These are phyloP conservation scores for Staphylotrichum tortipilum DNA, from an alignment of 495 filamentous ascomycete species.

Conservation along the genomic window DNA sequence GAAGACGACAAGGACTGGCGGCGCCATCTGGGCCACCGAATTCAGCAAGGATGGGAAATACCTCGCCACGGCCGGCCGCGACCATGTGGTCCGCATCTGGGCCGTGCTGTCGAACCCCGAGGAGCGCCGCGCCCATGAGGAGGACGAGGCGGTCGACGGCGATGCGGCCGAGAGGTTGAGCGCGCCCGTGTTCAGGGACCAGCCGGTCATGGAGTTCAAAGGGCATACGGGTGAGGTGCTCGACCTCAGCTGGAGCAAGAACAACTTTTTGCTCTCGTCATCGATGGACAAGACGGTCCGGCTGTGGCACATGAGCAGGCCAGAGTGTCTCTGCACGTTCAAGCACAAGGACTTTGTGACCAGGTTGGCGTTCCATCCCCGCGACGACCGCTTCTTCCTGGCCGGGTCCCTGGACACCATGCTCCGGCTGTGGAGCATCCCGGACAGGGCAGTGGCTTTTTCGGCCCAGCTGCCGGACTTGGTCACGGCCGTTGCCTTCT, in stretches of 20 bases:
- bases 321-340: conserved; percentile 89
- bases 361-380: conserved; percentile 87
- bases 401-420: conserved; percentile 92
- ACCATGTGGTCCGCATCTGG: conserved; percentile 83
- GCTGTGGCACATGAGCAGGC: conserved; percentile 81
- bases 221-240: conserved; percentile 84
- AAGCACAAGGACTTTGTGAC: conserved; percentile 96
- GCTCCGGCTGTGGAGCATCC: conserved; percentile 91
- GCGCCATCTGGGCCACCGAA: conserved; percentile 82
- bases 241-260: conserved; percentile 97
- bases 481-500: conserved; percentile 88
- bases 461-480: conserved; percentile 76
- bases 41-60: conserved; percentile 93
- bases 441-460: conserved; percentile 89
- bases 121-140: conserved; percentile 63
- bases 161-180: conserved; percentile 55
- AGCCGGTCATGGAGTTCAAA: conserved; percentile 67
- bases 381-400: conserved; percentile 92
- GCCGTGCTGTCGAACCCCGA: conserved; percentile 74
- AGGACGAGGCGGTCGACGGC: conserved; percentile 55
- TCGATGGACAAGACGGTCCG: conserved; percentile 98
- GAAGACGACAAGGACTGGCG: conserved; percentile 28
- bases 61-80: conserved; percentile 81
- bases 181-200: conserved; percentile 82
- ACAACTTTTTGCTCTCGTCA: conserved; percentile 92